Evolutionary conservation across 345 rosid species (phyloP), one percentile per base, ranked within the genome.

Genomic region (Hibiscus syriacus): DNA sequence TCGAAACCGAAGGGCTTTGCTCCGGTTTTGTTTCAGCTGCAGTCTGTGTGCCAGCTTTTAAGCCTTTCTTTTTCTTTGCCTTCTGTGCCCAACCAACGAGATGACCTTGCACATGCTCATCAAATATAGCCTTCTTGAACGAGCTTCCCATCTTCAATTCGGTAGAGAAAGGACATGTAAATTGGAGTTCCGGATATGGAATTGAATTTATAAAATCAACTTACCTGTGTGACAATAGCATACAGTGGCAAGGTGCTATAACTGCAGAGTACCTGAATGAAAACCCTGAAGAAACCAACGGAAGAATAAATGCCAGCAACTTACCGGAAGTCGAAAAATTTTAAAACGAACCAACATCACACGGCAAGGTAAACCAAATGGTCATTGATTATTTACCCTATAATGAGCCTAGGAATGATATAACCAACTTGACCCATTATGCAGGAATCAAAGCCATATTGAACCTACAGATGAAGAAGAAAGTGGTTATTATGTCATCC

Each of bases 201-300:
- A 68, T 8, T 49, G 17, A 66, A 48, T 6, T n/a, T 48, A n/a
- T 8, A 16, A 17, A 43, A 16, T 12, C 13, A 12, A 43, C 48
- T 53, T 56, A 93, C 97, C 88, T 89, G 94, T 26, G 98, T 86
- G 68, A 90, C 97, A 68, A 93, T 82, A 64, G 98, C 97, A 64
- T 93, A 93, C 13, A 93, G 92, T 17, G 96, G 98, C 41, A 93
- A 77, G 4, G 96, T 93, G 75, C 96, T 93, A 76, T 85, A 93
- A 77, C 98, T 48, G 20, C 50, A 17, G 20, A n/a, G 22, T 0
- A 48, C 20, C 53, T 48, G 53, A n/a, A 48, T 17, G 20, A 48
- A 48, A 48, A 48, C 23, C 53, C 53, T 48, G 53, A 48, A 43
- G 48, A 2, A 48, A 48, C 10, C 10, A n/a, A 48, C 53, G n/a